These are phyloP conservation scores for Phanerodontia chrysosporium DNA, from an alignment of 768 basidiomycete species.

Conservation along the genomic window DNA sequence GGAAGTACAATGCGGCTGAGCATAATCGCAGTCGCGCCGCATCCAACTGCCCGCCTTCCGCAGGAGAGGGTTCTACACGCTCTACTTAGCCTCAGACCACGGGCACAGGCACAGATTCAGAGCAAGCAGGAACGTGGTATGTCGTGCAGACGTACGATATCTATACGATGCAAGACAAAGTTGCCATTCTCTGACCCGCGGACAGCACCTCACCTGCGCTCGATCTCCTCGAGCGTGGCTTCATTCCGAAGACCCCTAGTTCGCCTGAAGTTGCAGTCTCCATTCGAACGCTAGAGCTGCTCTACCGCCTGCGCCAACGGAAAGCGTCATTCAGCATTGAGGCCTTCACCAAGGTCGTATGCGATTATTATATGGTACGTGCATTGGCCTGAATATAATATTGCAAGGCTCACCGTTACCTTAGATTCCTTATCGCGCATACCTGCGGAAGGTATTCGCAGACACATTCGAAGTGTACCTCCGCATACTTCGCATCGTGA, in stretches of 20 bases:
- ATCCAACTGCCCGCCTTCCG: too few relatives aligned
- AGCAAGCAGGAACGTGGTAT: too few relatives aligned
- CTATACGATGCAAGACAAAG: too few relatives aligned
- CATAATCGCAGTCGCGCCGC: too few relatives aligned
- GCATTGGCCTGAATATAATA: too few relatives aligned
- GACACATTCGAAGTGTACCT: conserved; percentile 35
- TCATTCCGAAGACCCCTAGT: not conserved
- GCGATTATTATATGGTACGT: conserved; percentile 8
- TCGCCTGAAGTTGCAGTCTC: not conserved
- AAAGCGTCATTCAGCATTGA: conserved; percentile 9
- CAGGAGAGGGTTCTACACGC: too few relatives aligned
- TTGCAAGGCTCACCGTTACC: not conserved
- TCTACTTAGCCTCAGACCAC: too few relatives aligned
- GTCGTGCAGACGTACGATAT: too few relatives aligned
- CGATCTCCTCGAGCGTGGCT: not conserved
- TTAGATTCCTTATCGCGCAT: conserved; percentile 25
- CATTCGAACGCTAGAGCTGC: conserved; percentile 2
- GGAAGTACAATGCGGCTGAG: too few relatives aligned
- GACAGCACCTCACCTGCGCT: not conserved
- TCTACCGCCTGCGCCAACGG: not conserved
- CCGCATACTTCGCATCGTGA: conserved; percentile 18
- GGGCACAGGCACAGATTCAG: too few relatives aligned
- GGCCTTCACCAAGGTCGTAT: conserved; percentile 5
- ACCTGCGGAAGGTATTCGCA: conserved; percentile 22
- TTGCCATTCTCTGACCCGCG: not conserved